Evolutionary conservation across 352 stramenopile genomes (phyloP), one percentile per base, ranked within the genome.

Genomic region (Phytopythium oedochilum): DNA sequence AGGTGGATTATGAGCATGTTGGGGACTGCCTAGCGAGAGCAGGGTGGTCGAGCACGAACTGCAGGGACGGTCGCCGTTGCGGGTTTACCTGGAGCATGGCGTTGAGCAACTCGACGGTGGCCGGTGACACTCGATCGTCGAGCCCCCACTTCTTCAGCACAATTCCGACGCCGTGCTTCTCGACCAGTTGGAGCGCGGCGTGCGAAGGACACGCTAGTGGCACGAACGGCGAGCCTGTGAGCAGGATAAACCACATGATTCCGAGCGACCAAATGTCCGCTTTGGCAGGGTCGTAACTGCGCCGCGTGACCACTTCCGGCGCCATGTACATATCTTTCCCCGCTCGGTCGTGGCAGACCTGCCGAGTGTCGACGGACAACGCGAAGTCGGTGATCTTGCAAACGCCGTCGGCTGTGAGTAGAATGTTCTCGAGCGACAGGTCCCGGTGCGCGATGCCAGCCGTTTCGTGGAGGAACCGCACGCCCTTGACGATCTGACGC

Each of bases 321-420:
- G 80, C 75, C 77, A 87, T 88, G 55, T 87, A 88, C 45, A 71
- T 77, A 17, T 72, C 55, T 32, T 88, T 87, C 14, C 79, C 74
- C 2, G 34, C 26, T 0, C 20, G 20, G 6, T 57, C 58, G 14
- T 74, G 51, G 14, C 39, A 45, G 14, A 10, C 18, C 5, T 47
- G 52, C 40, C 32, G 25, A 60, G 23, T 53, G 61, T 18, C 1
- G n/a, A 60, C 65, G 0, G 71, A 71, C 7, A 87, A 62, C 2
- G 74, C 79, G 55, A 86, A 89, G 45, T 89, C 76, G 6, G 63
- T 70, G 29, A 89, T 76, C 54, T 83, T 81, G 60, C 66, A 82
- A 10, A 71, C 53, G n/a, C 22, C 49, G 40, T 0, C n/a, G n/a
- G 4, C 18, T 8, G 17, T 52, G 28, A 77, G 25, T 7, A 87